Base-by-base conservation (phyloP, 73 alveolate genomes). In the Symbiodinium natans region DNA sequence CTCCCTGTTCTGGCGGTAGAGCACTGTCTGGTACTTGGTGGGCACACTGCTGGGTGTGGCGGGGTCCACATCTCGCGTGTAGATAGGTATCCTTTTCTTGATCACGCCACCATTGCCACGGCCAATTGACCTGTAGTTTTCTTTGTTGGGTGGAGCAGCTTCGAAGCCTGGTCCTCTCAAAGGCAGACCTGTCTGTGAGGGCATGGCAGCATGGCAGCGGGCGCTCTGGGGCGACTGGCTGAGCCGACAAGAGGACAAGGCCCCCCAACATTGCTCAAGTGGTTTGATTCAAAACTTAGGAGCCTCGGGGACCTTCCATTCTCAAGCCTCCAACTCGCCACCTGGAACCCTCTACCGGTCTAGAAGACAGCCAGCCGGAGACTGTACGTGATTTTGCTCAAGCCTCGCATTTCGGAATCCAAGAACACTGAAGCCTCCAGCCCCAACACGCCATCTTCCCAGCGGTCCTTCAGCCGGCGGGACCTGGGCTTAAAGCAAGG, bases 21-120 rank as follows among this genome's bases (percentile, higher is more conserved):
- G 88, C 88, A 80, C 88, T 17, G 88, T 80, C 59, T 33, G 94
- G 97, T 73, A 73, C 82, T 90, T 90, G 87, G 97, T 90, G 23
- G 97, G 97, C 68, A 90, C 75, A 41, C 97, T 90, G 88, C 97
- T 90, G 82, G 97, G 97, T 41, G 97, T 90, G 11, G 97, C 56
- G 33, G 97, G 89, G 68, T 90, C 97, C 87, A 90, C 87, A 31
- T 36, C 41, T 46, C 41, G 39, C 34, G 36, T 73, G 88, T 68
- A 90, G 97, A 56, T 73, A 3, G 97, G 97, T 36, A 68, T 90
- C 52, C 97, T 75, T 54, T 71, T 90, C 54, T 90, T 90, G 39
- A 68, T 43, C 27, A 90, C 97, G 11, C 97, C 97, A 11, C 97
- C 97, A 29, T 40, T 90, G 41, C 97, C 97, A 40, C 97, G 97